Base-by-base conservation (phyloP, 2,329 filamentous ascomycete genomes). In the Graphiopsis chlorocephala region DNA sequence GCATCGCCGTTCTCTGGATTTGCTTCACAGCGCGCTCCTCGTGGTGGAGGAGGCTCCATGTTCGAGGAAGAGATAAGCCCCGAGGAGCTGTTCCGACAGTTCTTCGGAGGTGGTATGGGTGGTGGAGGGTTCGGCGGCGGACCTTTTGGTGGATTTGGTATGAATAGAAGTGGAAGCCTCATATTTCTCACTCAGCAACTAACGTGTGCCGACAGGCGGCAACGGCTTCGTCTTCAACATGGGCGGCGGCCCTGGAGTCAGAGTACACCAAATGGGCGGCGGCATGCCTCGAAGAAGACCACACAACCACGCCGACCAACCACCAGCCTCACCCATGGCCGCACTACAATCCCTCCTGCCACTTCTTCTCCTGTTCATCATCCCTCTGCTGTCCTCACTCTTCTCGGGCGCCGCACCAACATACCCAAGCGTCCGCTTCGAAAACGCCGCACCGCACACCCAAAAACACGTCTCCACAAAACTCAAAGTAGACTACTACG, bases 201-300 rank as follows among this genome's bases (percentile, higher is more conserved):
- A 31, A 53, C 26, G 31, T 20, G 15, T 20, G 2, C 50, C 12
- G 33, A 48, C 90, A 92, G 73, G 86, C 84, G 68, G 92, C 17
- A 92, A 92, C 28, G 90, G 92, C 71, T 97, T 97, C 77, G 91
- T 97, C 63, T 98, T 98, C 80, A 97, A 97, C 79, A 87, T 97
- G 78, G 93, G 93, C 66, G 75, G 75, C 33, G 92, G 93, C 8
- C 93, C 94, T 3, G 94, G 93, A 23, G 88, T 99, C 72, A 88
- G 94, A 66, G 92, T 99, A 67, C 95, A 98, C 77, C 94, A 97
- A 76, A 98, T 99, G 77, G 94, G 93, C 71, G 94, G 95, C 62
- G 85, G 82, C 6, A 84, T 86, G 63, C 92, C 93, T 26, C 86
- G 92, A 71, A 84, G 90, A 78, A 85, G 95, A 74, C 93, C 93